Percentiles rank a stretch among this genome's conserved stretches.
Evolutionary conservation across 2,329 filamentous ascomycete species (phyloP).

Genomic region (Colletotrichum scovillei): DNA sequence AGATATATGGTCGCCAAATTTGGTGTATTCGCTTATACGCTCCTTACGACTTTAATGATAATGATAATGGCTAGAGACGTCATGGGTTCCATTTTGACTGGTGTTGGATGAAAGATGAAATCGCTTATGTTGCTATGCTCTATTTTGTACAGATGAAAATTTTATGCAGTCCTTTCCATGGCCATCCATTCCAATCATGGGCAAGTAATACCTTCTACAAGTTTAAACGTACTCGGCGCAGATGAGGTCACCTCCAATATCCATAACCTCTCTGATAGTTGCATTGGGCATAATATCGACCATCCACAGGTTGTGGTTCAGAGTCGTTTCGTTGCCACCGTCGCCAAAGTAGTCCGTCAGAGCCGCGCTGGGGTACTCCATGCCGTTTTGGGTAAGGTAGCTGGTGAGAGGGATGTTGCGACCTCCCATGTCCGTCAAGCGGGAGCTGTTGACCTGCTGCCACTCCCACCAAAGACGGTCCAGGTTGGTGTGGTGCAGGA

Average conservation of each 20-base stretch:
- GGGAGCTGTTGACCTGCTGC: constrained; percentile 23
- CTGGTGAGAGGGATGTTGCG: constrained; percentile 16
- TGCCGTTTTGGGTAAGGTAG: constrained; percentile 18
- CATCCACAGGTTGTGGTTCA: constrained; percentile 43
- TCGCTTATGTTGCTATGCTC: background rate
- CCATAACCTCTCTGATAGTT: constrained; percentile 44
- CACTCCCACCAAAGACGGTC: constrained; percentile 32
- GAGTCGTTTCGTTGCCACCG: constrained; percentile 37
- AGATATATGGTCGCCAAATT: background rate
- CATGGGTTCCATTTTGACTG: background rate
- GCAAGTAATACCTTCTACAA: too few species aligned
- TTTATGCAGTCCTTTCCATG: background rate
- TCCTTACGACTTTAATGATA: background rate
- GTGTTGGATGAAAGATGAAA: background rate
- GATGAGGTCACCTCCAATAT: constrained; percentile 39
- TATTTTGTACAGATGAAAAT: background rate
- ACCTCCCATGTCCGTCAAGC: constrained; percentile 18
- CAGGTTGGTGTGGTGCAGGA: constrained; percentile 29
- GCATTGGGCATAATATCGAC: constrained; percentile 39
- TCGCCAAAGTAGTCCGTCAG: constrained; percentile 32
- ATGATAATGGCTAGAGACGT: background rate
- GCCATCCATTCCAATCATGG: too few species aligned
- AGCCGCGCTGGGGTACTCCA: constrained; percentile 1
- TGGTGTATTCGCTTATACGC: background rate
- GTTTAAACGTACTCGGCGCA: constrained; percentile 42